Conservation (phyloP, 169 alveolate genomes). For the Plasmodium chabaudi region DNA sequence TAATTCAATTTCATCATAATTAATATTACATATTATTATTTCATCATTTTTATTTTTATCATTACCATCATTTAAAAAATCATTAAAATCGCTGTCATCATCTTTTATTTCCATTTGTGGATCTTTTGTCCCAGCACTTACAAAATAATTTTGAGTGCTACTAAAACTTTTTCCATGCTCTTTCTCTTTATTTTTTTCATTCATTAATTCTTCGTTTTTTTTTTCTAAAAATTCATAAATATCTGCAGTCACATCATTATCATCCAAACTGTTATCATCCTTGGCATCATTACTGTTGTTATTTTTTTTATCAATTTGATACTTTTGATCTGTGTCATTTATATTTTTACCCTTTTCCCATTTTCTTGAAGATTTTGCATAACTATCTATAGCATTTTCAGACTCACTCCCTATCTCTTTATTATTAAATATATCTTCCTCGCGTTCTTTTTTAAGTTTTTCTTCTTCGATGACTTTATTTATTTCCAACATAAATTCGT, state of each 20-base stretch:
- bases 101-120: not conserved
- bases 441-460: constrained; percentile 13
- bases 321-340: not conserved
- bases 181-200: constrained; percentile 8
- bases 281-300: not conserved
- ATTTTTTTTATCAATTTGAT: not conserved
- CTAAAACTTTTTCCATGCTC: not conserved
- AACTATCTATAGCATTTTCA: not conserved
- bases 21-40: constrained; percentile 8
- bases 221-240: constrained; percentile 66
- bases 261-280: constrained; percentile 39
- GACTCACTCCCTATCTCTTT: not conserved
- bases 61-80: constrained; percentile 7
- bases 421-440: constrained; percentile 3
- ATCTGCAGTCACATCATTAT: constrained; percentile 72
- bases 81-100: constrained; percentile 4
- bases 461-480: constrained; percentile 72
- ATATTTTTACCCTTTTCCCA: not conserved
- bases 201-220: constrained; percentile 24
- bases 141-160: not conserved
- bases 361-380: not conserved
- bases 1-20: constrained; percentile 36
- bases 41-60: constrained; percentile 12
- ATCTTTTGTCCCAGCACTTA: not conserved
- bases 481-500: constrained; percentile 74